These are phyloP conservation scores for Aegilops bicornis DNA, from an alignment of 176 grass and related monocot genomes.

Conservation along the genomic window DNA sequence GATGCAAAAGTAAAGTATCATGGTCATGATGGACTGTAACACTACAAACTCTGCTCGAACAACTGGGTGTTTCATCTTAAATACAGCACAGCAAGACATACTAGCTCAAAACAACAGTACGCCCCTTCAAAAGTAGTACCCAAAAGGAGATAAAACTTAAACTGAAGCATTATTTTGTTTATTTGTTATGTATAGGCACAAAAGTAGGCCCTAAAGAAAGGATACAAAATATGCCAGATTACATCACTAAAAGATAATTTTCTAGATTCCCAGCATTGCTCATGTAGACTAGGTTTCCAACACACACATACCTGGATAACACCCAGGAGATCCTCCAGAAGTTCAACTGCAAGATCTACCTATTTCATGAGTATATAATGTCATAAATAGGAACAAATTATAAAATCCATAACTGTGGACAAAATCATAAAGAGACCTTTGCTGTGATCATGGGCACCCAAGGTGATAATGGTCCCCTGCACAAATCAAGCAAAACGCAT, in stretches of 20 bases:
- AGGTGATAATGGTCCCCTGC: constrained; percentile 69
- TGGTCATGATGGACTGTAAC: constrained; percentile 11
- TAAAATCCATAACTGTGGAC: constrained; percentile 28
- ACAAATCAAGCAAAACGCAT: constrained; percentile 93
- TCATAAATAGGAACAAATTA: constrained; percentile 20
- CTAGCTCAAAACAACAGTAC: constrained; percentile 1
- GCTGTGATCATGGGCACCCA: constrained; percentile 81
- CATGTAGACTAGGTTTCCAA: constrained; percentile 12
- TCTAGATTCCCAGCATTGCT: constrained; percentile 4
- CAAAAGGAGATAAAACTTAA: constrained; percentile 8
- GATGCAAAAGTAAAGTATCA: background rate
- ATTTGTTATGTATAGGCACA: constrained; percentile 13
- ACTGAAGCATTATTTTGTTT: constrained; percentile 21
- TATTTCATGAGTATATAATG: constrained; percentile 38
- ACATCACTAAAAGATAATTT: constrained; percentile 15
- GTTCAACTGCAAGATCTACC: constrained; percentile 88
- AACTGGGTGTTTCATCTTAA: constrained; percentile 16
- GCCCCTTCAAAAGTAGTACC: constrained; percentile 24
- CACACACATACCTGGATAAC: constrained; percentile 70
- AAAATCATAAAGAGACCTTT: constrained; percentile 62
- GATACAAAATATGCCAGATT: constrained; percentile 22
- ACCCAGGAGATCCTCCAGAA: constrained; percentile 73
- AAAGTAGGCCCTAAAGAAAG: constrained; percentile 10
- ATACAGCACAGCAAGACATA: background rate
- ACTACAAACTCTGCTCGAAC: constrained; percentile 4